Conservation (phyloP, 345 rosid species). For the Rhizophora apiculata region DNA sequence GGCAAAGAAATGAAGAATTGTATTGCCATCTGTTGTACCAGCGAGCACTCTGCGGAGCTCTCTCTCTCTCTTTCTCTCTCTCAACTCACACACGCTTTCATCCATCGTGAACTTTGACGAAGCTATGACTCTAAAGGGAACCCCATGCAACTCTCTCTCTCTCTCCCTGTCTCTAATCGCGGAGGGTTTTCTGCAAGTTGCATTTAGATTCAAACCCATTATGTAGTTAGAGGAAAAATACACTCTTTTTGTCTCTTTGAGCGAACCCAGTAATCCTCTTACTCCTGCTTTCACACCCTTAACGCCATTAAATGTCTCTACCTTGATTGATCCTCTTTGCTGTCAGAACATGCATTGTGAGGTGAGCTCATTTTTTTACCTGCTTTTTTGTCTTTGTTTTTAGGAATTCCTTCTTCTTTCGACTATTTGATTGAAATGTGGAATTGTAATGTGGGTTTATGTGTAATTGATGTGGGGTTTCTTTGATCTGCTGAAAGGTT, state of each 20-base stretch:
- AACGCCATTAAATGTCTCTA: background rate
- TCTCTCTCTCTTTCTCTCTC: too few species aligned
- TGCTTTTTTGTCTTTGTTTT: background rate
- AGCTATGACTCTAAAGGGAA: too few species aligned
- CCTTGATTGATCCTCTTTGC: slow-evolving; percentile 6
- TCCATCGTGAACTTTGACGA: too few species aligned
- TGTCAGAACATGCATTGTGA: slow-evolving; percentile 16
- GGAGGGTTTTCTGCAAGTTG: slow-evolving; percentile 7
- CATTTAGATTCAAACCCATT: background rate
- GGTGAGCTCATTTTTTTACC: slow-evolving; percentile 16
- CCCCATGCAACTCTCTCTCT: background rate
- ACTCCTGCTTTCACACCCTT: slow-evolving; percentile 9
- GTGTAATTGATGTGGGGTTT: background rate
- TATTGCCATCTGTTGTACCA: slow-evolving; percentile 16
- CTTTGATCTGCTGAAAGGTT: background rate
- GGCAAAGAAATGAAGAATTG: background rate
- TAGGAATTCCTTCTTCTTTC: background rate
- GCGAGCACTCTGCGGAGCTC: slow-evolving; percentile 21
- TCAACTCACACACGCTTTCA: too few species aligned
- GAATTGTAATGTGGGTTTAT: background rate
- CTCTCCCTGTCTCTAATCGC: background rate
- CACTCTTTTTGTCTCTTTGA: slow-evolving; percentile 7
- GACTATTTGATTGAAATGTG: slow-evolving; percentile 15
- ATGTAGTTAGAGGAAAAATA: background rate
- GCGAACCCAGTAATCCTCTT: background rate